These are phyloP conservation scores for Bolboschoenoplectus hybrid DNA, from an alignment of 202 grass and related monocot species.

Conservation along the genomic window DNA sequence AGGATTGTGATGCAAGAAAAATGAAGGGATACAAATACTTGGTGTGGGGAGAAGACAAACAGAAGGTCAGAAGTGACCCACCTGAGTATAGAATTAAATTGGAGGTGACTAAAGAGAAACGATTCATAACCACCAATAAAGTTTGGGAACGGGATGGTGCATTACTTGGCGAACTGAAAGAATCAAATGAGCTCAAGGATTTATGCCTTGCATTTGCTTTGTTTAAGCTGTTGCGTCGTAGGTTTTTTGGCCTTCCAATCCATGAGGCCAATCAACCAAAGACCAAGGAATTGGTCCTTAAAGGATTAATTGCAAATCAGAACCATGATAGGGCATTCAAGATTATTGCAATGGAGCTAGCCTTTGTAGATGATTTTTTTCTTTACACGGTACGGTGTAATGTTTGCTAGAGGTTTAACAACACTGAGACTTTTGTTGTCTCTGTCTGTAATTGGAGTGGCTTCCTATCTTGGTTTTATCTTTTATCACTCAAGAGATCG, in stretches of 20 bases:
- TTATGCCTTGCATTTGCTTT: conserved; percentile 31
- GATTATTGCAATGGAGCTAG: neutral
- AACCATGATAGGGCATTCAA: neutral
- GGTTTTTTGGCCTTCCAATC: neutral
- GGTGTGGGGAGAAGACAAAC: neutral
- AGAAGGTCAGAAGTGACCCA: neutral
- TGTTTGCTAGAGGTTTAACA: conserved; percentile 10
- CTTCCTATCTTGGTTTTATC: neutral
- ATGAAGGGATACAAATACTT: conserved; percentile 15
- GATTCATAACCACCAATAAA: neutral
- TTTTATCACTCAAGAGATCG: neutral
- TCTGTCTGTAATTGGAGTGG: neutral
- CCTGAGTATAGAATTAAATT: neutral
- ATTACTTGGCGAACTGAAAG: neutral
- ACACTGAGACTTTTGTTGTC: neutral
- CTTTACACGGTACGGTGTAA: neutral
- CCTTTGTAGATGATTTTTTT: neutral
- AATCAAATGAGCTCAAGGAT: neutral
- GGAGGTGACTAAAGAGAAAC: neutral
- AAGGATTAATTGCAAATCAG: neutral
- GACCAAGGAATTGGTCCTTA: conserved; percentile 1
- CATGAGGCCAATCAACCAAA: neutral
- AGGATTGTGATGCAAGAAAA: neutral
- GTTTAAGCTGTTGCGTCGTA: conserved; percentile 18
- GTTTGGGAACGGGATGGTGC: neutral